Evolutionary conservation across 176 grass and related monocot species (phyloP), one percentile per base, ranked within the genome.

Genomic region (Lolium multiflorum): DNA sequence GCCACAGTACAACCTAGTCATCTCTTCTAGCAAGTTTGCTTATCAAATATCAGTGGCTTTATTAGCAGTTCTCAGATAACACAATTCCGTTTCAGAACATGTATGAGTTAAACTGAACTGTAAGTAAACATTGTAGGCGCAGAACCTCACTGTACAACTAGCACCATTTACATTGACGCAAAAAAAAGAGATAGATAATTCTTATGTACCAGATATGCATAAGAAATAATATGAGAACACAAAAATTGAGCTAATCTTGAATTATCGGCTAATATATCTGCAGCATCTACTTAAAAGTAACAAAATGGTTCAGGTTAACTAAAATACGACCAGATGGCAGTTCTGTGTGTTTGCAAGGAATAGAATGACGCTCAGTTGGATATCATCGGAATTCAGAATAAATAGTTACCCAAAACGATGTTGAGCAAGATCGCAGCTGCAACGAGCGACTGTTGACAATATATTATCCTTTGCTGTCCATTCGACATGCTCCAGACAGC

Each of bases 371-470:
- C 20, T 55, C 12, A 50, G 5, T 65, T 15, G 17, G 22, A 65
- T 63, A 76, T 38, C 3, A 16, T 63, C 28, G 4, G 18, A 87
- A 47, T 37, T 76, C 9, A n/a, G 9, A 28, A 75, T 52, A 79
- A 44, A 83, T 77, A 22, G 59, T 74, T 93, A 94, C 92, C 92
- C 92, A 41, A 37, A 74, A 22, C 68, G 54, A 87, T 91, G 79
- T 59, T 84, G 49, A 50, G 92, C 83, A 78, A 91, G 86, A 20
- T 66, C 35, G 8, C 63, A 5, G 20, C 83, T 88, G 11, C 63
- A 17, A 44, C 18, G 38, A 11, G 55, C 79, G 9, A 89, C 22
- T 78, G 77, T 3, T 0, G 44, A 71, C 12, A 81, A 44, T 46
- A 94, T 47, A 4, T 66, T 63, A 55, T 77, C 60, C 22, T 11